Conservation (phyloP, 495 filamentous ascomycete genomes). For the Hypomontagnella submonticulosa region DNA sequence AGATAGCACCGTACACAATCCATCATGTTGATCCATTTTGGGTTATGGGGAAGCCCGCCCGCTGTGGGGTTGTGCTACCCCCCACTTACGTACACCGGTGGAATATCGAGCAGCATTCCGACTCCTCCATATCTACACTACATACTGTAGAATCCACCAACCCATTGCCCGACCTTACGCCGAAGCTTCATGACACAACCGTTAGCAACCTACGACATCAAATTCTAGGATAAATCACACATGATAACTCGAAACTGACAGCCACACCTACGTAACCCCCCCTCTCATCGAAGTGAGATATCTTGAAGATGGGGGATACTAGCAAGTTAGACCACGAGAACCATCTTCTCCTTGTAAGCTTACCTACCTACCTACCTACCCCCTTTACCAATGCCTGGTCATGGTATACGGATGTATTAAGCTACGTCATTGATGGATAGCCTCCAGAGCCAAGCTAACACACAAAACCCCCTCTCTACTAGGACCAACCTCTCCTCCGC, state of each 20-base stretch:
- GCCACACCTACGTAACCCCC: not conserved
- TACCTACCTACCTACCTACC: not conserved
- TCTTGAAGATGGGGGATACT: slow-evolving; percentile 55
- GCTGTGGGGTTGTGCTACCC: slow-evolving; percentile 28
- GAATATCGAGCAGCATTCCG: not conserved
- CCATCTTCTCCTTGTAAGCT: slow-evolving; percentile 59
- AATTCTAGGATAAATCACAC: too few species aligned
- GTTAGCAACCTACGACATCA: too few species aligned
- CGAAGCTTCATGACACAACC: slow-evolving; percentile 3
- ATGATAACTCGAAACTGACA: too few species aligned
- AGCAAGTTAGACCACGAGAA: slow-evolving; percentile 60
- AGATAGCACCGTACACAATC: not conserved
- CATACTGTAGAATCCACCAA: too few species aligned
- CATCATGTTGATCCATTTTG: not conserved
- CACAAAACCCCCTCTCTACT: slow-evolving; percentile 47
- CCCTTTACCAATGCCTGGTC: not conserved
- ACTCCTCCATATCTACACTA: slow-evolving; percentile 6
- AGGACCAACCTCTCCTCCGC: slow-evolving; percentile 96
- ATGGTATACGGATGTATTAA: not conserved
- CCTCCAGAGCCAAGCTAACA: not conserved
- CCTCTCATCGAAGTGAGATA: not conserved
- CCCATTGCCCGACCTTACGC: slow-evolving; percentile 29
- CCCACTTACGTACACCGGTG: slow-evolving; percentile 32
- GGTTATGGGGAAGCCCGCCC: slow-evolving; percentile 34
- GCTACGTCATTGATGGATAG: slow-evolving; percentile 12